Evolutionary conservation across 2,329 filamentous ascomycete genomes (phyloP), one percentile per base, ranked within the genome.

Genomic region (Talaromyces marneffei): DNA sequence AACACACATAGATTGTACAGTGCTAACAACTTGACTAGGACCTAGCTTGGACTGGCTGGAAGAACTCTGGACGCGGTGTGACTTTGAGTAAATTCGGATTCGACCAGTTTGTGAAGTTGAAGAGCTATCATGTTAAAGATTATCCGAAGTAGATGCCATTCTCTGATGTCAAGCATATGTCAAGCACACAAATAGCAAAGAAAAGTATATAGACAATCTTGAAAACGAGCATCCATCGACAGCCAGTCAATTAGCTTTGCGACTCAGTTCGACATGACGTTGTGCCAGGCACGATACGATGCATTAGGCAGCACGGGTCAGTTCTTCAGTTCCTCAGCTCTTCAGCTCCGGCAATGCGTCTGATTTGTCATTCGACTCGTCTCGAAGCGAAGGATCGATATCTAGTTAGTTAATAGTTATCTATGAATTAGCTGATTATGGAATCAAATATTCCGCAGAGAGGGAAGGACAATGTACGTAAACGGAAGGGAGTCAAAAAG

Each of bases 11-110:
- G 12, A 27, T 6, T 39, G 14, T 44, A 64, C 27, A 58, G 46
- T 68, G 62, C 69, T 59, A 40, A 64, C 23, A n/a, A 23, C 18
- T 16, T 33, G 39, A 40, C 12, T 68, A 93, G 90, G 91, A 96
- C 75, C 84, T 96, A 67, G 91, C 92, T n/a, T 96, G 91, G 91
- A 94, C 92, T 2, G 93, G 93, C 10, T 97, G 92, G 92, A 97
- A 97, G 81, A 92, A 96, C 74, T 96, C 92, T 63, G 93, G 93
- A 66, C 92, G 90, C 75, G 93, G 93, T 23, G 88, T 92, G 68
- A 97, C 92, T 9, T 78, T 97, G 69, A 94, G 91, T 78, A 87
- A 81, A 68, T 96, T 92, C 71, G 93, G 93, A 10, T 97, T 95
- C 72, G 93, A 97, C 69, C 91, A 96, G 73, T 97, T 97, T 72